Evolutionary conservation across 1,284 basidiomycete species (phyloP).

Genomic region (Tilletia indica): DNA sequence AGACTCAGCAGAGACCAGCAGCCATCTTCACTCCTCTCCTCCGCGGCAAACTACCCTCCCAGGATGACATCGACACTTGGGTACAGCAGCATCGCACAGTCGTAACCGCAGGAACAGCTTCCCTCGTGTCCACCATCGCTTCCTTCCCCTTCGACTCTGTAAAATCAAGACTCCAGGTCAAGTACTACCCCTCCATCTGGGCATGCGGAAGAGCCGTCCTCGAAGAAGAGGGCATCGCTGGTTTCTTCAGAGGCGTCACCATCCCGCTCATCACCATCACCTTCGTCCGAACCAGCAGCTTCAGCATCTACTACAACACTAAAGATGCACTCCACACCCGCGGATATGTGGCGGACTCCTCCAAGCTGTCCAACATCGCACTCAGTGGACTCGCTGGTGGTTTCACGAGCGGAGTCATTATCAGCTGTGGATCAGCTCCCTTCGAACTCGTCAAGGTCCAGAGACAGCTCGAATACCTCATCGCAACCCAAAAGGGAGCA

Average conservation of each 20-base stretch:
- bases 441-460: conserved; percentile 92
- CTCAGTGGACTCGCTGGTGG: conserved; percentile 61
- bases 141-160: conserved; percentile 54
- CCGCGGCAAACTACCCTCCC: neutral
- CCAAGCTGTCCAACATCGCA: conserved; percentile 32
- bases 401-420: conserved; percentile 76
- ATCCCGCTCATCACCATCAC: conserved; percentile 95
- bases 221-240: conserved; percentile 83
- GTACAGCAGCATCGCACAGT: conserved; percentile 43
- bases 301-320: conserved; percentile 87
- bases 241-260: conserved; percentile 80
- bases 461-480: conserved; percentile 84
- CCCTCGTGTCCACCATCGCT: conserved; percentile 49
- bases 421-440: conserved; percentile 62
- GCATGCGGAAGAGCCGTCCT: conserved; percentile 59
- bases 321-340: conserved; percentile 70
- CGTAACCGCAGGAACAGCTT: conserved; percentile 51
- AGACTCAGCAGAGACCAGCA: neutral
- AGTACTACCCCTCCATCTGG: conserved; percentile 52
- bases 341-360: conserved; percentile 26
- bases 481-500: conserved; percentile 74
- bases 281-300: conserved; percentile 86
- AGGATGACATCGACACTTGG: neutral
- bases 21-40: conserved; percentile 5
- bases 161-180: conserved; percentile 52